Evolutionary conservation across 176 grass and related monocot species (phyloP), one percentile per base, ranked within the genome.

Genomic region (Olyra latifolia): DNA sequence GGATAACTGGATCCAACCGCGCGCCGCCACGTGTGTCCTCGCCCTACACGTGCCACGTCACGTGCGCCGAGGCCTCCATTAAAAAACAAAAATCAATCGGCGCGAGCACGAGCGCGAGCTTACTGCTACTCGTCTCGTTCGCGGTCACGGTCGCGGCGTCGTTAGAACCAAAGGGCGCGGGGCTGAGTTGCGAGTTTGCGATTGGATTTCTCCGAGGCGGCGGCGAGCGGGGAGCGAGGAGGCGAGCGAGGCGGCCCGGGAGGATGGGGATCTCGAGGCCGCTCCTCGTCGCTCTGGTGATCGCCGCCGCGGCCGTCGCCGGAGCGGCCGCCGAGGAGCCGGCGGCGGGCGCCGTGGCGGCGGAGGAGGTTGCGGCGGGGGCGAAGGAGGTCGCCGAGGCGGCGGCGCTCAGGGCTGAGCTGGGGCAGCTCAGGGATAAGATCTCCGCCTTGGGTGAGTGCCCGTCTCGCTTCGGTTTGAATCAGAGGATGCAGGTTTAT

Each of bases 361-460:
- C 20, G 6, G 76, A 8, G 28, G 82, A 76, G 87, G 72, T 74
- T 43, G 62, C 54, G 32, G 76, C 4, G 30, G 30, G 52, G 23
- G 74, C 12, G 10, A 62, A 71, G 87, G 82, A 54, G 60, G 68
- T 75, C 4, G 62, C 28, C 23, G 81, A 56, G 81, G 75, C 29
- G 10, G 23, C 13, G 38, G 71, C 72, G 72, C 66, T 86, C 48
- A 65, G 50, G 88, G 58, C 64, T 8, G 88, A 89, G 83, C 42
- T 86, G 72, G 72, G 30, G 49, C 72, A 78, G 78, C 88, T 86
- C 58, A 72, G 58, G 78, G 88, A 75, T 35, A 86, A 78, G 83
- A 90, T 90, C 88, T 86, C 78, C 59, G 19, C 23, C 29, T 52
- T 90, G 82, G 88, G 88, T 90, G 8, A 77, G 88, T 82, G 66